Evolutionary conservation across 805 yeast genomes (phyloP), one percentile per base, ranked within the genome.

Genomic region (Cyberlindnera mississippiensis): DNA sequence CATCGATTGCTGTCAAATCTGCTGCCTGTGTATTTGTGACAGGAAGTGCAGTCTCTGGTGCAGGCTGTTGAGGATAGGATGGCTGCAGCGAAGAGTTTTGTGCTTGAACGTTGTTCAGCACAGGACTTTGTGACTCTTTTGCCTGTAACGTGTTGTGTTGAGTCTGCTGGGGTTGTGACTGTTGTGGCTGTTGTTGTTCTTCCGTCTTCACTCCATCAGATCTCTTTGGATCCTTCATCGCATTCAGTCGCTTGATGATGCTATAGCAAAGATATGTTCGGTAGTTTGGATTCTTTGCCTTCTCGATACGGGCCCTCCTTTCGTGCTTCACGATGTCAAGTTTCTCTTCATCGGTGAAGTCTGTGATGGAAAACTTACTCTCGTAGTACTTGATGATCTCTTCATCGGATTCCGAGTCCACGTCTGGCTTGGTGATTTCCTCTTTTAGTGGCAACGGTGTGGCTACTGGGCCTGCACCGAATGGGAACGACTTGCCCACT

Each of bases 281-380:
- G 34, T 57, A 57, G 28, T 48, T 51, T 17, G 61, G 56, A 38
- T 57, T 52, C 32, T 42, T 53, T 12, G 42, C 41, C 34, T 55
- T 51, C 44, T 57, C 62, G 24, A 56, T 46, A 20, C 56, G 41
- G 2, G 60, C 59, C 27, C 62, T 46, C 20, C 51, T 51, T 29
- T 57, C 62, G 37, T 57, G 62, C 32, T 56, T 59, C 15, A 57
- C 37, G 12, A 57, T 57, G 34, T 57, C 62, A 33, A 55, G 59
- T 32, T 55, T 56, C 42, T 57, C 62, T 33, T 57, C 62, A 20
- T 49, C 45, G 11, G 60, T 53, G 30, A 57, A 55, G 43, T 57
- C 60, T 22, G 44, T 39, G 16, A 56, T 53, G 10, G 45, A 51
- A 35, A 50, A 57, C 43, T 56, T 57, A 14, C 40, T 30, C 36